phyloP scores from a whole-genome alignment of 148 eudicot species.

The Agrostemma githago region DNA sequence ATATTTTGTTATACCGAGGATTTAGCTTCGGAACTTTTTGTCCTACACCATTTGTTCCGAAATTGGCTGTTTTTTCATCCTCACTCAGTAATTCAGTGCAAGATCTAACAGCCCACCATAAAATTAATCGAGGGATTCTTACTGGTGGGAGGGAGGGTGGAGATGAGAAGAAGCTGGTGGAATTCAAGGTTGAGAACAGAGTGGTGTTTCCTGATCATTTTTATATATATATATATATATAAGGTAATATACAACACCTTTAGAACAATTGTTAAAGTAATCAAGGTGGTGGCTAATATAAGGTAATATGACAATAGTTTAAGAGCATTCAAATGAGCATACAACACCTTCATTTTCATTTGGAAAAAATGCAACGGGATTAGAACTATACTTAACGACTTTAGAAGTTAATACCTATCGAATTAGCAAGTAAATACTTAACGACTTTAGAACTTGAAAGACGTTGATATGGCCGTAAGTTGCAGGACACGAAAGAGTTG shows the following conservation, averaged over 20 bases:
- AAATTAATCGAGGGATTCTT: background rate
- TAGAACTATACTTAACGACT: too few species aligned
- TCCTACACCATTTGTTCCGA: conserved; percentile 41
- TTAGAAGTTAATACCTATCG: background rate
- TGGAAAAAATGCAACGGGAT: background rate
- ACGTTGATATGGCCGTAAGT: too few species aligned
- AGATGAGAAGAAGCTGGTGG: background rate
- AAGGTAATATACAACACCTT: too few species aligned
- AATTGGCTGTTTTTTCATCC: conserved; percentile 35
- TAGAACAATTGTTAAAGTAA: conserved; percentile 22
- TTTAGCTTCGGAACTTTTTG: conserved; percentile 33
- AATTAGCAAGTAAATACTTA: background rate
- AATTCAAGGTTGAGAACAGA: conserved; percentile 37
- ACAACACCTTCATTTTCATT: conserved; percentile 12
- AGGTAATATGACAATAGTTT: conserved; percentile 19
- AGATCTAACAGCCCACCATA: conserved; percentile 14
- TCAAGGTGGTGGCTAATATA: conserved; percentile 9
- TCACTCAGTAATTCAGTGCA: conserved; percentile 31
- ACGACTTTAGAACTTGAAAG: too few species aligned
- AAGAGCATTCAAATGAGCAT: conserved; percentile 15
- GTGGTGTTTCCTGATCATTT: conserved; percentile 74
- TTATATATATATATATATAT: too few species aligned
- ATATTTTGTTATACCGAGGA: conserved; percentile 29
- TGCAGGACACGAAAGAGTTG: background rate
- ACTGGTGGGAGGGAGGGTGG: background rate